Percentiles rank a stretch among this genome's conserved stretches.
These are phyloP conservation scores for Aspergillus thermomutatus DNA, from an alignment of 2,329 filamentous ascomycete species.

Conservation along the genomic window DNA sequence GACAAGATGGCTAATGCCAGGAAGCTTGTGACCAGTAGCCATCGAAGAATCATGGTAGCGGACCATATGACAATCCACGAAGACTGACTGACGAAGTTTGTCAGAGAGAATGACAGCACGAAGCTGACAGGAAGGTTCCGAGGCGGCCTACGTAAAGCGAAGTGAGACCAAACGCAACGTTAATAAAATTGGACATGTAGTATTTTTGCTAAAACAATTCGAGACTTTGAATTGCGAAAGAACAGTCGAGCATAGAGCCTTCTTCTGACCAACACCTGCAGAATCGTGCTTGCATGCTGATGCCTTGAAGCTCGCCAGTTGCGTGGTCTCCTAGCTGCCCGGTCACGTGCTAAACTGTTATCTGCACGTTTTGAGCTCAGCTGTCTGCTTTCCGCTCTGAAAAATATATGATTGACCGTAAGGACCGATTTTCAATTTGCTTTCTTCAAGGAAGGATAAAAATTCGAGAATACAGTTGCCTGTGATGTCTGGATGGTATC, in stretches of 20 bases:
- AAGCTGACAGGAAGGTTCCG: neutral
- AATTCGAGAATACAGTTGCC: neutral
- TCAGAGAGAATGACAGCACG: neutral
- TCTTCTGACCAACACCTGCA: neutral
- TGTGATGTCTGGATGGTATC: neutral
- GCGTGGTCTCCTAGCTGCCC: constrained; percentile 29
- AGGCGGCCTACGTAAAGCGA: neutral
- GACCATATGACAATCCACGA: constrained; percentile 5
- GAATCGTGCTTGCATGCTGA: neutral
- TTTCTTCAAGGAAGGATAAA: neutral
- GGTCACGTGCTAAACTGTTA: constrained; percentile 30
- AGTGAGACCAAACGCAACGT: neutral
- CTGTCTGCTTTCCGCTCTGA: neutral
- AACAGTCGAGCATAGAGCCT: neutral
- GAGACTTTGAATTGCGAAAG: neutral
- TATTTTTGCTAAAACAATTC: neutral
- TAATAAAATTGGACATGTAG: neutral
- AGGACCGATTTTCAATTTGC: neutral
- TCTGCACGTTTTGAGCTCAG: constrained; percentile 8
- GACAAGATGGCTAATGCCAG: constrained; percentile 52
- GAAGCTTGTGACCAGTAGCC: constrained; percentile 47
- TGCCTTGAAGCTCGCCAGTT: constrained; percentile 9
- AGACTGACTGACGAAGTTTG: neutral
- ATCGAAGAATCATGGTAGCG: constrained; percentile 38
- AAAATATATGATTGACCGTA: neutral